Conservation (phyloP, 1,284 basidiomycete species). For the Hypsizygus ulmarius region DNA sequence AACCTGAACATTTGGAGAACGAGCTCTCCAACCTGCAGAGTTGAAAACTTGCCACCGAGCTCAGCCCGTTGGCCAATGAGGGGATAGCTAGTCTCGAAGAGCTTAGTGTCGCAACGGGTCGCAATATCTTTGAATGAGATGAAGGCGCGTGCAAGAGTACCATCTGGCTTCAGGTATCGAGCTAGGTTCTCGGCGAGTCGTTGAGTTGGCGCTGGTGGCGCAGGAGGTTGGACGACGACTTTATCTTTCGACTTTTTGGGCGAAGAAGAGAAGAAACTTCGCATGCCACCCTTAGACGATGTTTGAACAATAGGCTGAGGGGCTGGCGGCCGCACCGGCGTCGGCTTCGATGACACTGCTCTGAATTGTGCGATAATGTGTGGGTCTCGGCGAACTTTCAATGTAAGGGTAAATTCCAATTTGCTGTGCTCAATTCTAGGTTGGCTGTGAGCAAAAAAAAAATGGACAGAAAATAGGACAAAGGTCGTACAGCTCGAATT, state of each 20-base stretch:
- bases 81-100: slow-evolving; percentile 84
- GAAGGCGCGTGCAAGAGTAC: slow-evolving; percentile 78
- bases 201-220: slow-evolving; percentile 34
- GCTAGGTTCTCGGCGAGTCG: slow-evolving; percentile 70
- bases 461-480: background rate
- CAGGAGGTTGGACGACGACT: slow-evolving; percentile 31
- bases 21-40: slow-evolving; percentile 74
- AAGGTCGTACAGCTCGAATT: slow-evolving; percentile 84
- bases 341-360: slow-evolving; percentile 48
- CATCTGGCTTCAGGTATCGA: slow-evolving; percentile 78
- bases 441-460: background rate
- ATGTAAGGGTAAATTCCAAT: slow-evolving; percentile 84
- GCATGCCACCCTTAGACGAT: slow-evolving; percentile 61
- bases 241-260: slow-evolving; percentile 69
- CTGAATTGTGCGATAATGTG: slow-evolving; percentile 78
- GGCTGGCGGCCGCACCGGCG: slow-evolving; percentile 25
- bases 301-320: slow-evolving; percentile 42
- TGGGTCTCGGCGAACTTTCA: slow-evolving; percentile 81
- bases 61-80: slow-evolving; percentile 76
- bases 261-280: slow-evolving; percentile 73
- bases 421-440: slow-evolving; percentile 81
- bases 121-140: slow-evolving; percentile 86
- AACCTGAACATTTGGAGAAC: slow-evolving; percentile 87
- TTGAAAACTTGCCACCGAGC: slow-evolving; percentile 51
- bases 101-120: slow-evolving; percentile 72